Base-by-base conservation (phyloP, 1,284 basidiomycete genomes). In the Pseudozyma flocculosa region DNA sequence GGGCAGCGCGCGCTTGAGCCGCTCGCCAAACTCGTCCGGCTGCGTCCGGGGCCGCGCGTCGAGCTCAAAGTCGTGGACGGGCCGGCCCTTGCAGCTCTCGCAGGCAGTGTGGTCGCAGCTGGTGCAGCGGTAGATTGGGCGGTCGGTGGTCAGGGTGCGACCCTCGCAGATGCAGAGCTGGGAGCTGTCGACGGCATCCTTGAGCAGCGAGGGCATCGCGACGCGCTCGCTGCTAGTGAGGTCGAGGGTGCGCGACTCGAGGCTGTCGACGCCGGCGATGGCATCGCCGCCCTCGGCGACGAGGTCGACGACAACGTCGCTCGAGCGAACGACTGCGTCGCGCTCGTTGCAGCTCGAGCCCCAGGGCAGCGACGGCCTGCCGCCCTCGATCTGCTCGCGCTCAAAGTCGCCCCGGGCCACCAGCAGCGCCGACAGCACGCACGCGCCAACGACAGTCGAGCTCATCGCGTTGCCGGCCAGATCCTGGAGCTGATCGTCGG, bases 391-490 rank as follows among this genome's bases (percentile, higher is more conserved):
- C 10, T 5, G 10, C 32, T 34, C 11, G 32, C 58, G 45, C 11
- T 30, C 42, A 13, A 71, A 55, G 40, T 71, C 68, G 11, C 55
- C 43, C 45, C 59, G 55, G 22, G 59, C 67, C n/a, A 70, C 62
- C 4, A 71, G 83, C 40, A 96, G 81, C 0, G 92, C 90, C 11
- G 89, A 86, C 37, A 95, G 80, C 68, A 96, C 90, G 64, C 90
- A 88, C 1, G 90, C 85, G 1, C 93, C 92, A 19, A 96, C 92
- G 14, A 96, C 92, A 0, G 92, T 96, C 0, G 92, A 92, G 89
- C 61, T 68, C 92, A 96, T 96, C 46, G 92, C 93, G 70, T 96
- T 96, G 1, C 92, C 92, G 13, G 92, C 93, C 10, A 96, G 83
- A 79, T 96, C 92, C 14, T 92, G 90, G 2, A 96, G 83, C 70